Base-by-base conservation (phyloP, 331 rosid species). In the Quercus tomentella region DNA sequence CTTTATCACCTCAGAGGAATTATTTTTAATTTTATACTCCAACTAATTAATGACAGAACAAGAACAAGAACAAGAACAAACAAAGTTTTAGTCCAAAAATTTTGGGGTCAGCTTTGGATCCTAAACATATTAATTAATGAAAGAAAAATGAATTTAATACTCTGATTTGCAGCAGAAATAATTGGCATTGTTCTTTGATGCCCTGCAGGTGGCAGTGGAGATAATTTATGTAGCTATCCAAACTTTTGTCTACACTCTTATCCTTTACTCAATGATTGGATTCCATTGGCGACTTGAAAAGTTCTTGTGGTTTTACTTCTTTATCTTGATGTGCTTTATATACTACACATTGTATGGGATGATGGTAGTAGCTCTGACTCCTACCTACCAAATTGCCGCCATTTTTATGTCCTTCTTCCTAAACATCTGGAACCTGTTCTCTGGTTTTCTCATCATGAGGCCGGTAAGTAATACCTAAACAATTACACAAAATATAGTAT, bases 351-450 rank as follows among this genome's bases (percentile, higher is more conserved):
- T 89, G 33, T 91, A 89, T 56, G 96, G 96, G 33, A 87, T 89
- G 93, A 87, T 91, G 96, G 73, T 83, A 57, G 87, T 82, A 14
- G 89, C 93, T 76, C 89, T 91, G 4, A 91, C 91, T 57, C 93
- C 96, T 25, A 82, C 84, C 81, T 80, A 82, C 57, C 87, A 88
- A 75, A 84, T 89, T 80, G 96, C 96, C 41, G 82, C 91, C 73
- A 76, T 86, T 70, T 62, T 76, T 18, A 87, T 86, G 92, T 77
- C 92, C 75, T 87, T 89, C 82, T 91, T 89, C 56, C 81, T 91
- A 14, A 62, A 62, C 63, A 75, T 91, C 80, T 87, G 96, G 93
- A 89, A 89, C 80, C 56, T 91, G 57, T 91, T 89, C 84, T 76
- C 93, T 1, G 93, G 93, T 60, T 91, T 89, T 72, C 23, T 91